Conservation (phyloP, 176 grass and related monocot genomes). For the Elaeis guineensis region DNA sequence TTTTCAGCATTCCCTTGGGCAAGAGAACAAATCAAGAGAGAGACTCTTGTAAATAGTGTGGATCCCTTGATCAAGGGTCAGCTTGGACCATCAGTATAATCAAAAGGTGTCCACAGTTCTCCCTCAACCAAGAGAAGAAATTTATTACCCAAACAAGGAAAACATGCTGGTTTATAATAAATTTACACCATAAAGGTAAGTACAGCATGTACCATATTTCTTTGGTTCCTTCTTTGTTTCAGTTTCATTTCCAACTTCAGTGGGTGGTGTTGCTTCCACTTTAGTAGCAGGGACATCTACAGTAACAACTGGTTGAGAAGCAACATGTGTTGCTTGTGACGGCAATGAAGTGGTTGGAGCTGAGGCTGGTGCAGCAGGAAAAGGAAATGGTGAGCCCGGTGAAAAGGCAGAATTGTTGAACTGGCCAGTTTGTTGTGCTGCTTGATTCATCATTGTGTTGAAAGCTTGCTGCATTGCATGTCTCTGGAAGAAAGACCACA, state of each 20-base stretch:
- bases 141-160: no score
- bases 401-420: slow-evolving; percentile 49
- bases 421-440: slow-evolving; percentile 31
- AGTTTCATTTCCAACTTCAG: slow-evolving; percentile 37
- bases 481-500: slow-evolving; percentile 30
- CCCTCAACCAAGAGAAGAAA: no score
- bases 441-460: slow-evolving; percentile 88
- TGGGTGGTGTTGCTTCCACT: slow-evolving; percentile 42
- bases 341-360: slow-evolving; percentile 33
- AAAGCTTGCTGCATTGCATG: slow-evolving; percentile 86
- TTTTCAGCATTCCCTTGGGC: no score
- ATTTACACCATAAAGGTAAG: no score
- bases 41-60: no score
- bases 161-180: neutral
- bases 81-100: no score
- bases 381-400: slow-evolving; percentile 60
- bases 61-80: no score
- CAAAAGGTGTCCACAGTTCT: no score
- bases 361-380: slow-evolving; percentile 49
- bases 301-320: slow-evolving; percentile 30
- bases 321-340: slow-evolving; percentile 25
- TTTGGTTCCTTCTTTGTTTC: slow-evolving; percentile 42
- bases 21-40: no score
- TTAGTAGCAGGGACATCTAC: slow-evolving; percentile 62
- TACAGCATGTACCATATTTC: slow-evolving; percentile 56